Conservation (phyloP, 306 rosid species). For the Pterocarpus macrocarpus region DNA sequence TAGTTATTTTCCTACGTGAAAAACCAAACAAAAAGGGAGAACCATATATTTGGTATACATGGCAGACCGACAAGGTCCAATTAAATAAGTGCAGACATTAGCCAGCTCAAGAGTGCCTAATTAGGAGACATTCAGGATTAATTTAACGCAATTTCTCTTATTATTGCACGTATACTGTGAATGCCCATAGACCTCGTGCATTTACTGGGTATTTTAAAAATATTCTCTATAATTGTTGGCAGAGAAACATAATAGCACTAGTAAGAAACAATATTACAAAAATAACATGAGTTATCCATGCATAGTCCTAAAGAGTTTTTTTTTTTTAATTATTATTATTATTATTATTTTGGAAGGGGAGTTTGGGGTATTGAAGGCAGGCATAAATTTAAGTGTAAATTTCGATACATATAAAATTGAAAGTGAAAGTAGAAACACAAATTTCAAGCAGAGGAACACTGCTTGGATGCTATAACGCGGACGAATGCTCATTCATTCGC, state of each 20-base stretch:
- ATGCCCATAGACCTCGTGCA: constrained; percentile 53
- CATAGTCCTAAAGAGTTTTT: background rate
- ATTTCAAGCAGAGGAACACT: no score
- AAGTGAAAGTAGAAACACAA: no score
- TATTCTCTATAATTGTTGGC: constrained; percentile 44
- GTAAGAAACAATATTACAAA: constrained; percentile 39
- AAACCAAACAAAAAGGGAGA: no score
- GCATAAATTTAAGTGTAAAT: no score
- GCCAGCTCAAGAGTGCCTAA: constrained; percentile 84
- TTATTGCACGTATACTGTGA: constrained; percentile 49
- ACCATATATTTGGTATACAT: constrained; percentile 41
- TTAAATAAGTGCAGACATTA: constrained; percentile 77
- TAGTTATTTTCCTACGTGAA: no score
- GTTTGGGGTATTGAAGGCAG: no score
- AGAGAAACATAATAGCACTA: constrained; percentile 36
- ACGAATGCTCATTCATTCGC: no score
- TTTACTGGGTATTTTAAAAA: constrained; percentile 66
- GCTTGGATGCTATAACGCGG: no score
- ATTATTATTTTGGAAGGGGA: no score
- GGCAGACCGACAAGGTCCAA: constrained; percentile 66
- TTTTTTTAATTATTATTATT: no score
- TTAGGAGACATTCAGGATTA: constrained; percentile 61
- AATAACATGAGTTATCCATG: constrained; percentile 50
- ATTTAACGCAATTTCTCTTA: constrained; percentile 37
- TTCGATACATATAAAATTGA: no score